Evolutionary conservation across 257 asterid species (phyloP), one percentile per base, ranked within the genome.

Genomic region (Salvia rosmarinus): DNA sequence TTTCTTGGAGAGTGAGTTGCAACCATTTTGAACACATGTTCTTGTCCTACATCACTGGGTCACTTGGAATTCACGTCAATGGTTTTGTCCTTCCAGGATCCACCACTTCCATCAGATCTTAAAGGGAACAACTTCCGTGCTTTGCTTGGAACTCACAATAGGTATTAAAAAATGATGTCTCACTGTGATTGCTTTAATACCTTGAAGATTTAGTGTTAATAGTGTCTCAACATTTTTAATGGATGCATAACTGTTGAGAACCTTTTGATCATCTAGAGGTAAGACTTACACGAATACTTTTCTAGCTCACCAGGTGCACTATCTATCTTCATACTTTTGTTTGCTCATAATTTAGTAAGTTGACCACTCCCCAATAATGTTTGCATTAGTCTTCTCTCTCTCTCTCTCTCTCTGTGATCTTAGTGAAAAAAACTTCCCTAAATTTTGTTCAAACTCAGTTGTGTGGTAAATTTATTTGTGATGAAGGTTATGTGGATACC

Each of bases 101-200:
- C 93, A 40, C 90, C 92, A 2, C 95, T 95, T 55, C 98, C 99
- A 67, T 84, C 91, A 78, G 96, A 91, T 83, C 92, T 89, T 73
- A 87, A 76, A 76, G 99, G 99, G 70, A 86, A 82, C 59, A 73
- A 81, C 72, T 91, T 89, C 77, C 77, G 83, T 81, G 92, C 94
- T 69, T 78, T 95, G 88, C 86, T 91, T 64, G 99, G 99, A 82
- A 95, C 99, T 81, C 91, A 89, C 82, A 82, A 82, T 76, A 95
- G 99, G 99, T 92, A 79, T 68, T 37, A n/a, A 49, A 63, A 64
- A 34, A 21, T 39, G 52, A 32, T 40, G 46, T 71, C 59, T 40
- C 62, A 54, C 74, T 51, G 62, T 74, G 64, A 47, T n/a, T 55
- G 52, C 49, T 72, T 44, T 42, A 64, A 20, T 51, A 55, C 71